These are phyloP conservation scores for Ustilago nuda DNA, from an alignment of 1,284 basidiomycete genomes.

Conservation along the genomic window DNA sequence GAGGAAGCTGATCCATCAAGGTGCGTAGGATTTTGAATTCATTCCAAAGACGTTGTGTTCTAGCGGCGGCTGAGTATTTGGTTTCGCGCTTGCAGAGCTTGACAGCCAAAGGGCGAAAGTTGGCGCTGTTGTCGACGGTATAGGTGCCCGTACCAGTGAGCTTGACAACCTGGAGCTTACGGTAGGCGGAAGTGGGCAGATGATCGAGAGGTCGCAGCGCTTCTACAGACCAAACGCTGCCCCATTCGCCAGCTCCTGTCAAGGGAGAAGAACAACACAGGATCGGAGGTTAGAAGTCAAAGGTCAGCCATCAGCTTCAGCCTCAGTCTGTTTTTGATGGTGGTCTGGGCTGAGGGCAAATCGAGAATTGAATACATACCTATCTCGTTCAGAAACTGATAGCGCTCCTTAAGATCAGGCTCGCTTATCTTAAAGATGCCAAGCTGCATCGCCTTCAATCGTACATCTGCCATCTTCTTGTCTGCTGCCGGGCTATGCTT, in stretches of 20 bases:
- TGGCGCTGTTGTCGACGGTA: conserved; percentile 30
- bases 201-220: conserved; percentile 39
- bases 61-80: conserved; percentile 39
- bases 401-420: conserved; percentile 42
- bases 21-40: conserved; percentile 60
- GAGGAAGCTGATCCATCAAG: conserved; percentile 39
- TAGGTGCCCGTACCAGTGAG: conserved; percentile 33
- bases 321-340: not conserved
- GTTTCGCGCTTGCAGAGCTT: conserved; percentile 54
- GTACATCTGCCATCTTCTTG: conserved; percentile 16
- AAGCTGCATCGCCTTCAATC: conserved; percentile 44
- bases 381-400: conserved; percentile 50
- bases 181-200: conserved; percentile 39
- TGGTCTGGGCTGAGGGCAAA: no score
- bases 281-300: not conserved
- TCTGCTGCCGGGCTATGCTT: conserved; percentile 3
- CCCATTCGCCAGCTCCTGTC: conserved; percentile 51
- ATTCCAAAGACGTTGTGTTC: conserved; percentile 58
- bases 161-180: conserved; percentile 32
- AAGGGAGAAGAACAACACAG: not conserved
- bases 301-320: not conserved
- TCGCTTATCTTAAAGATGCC: conserved; percentile 53
- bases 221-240: conserved; percentile 42
- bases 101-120: conserved; percentile 48
- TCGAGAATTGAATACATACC: conserved; percentile 23